A percentile compares a stretch with the other conserved stretches of the same genome.
Conservation (phyloP, 1,284 basidiomycete species). For the Cryptococcus deneoformans region DNA sequence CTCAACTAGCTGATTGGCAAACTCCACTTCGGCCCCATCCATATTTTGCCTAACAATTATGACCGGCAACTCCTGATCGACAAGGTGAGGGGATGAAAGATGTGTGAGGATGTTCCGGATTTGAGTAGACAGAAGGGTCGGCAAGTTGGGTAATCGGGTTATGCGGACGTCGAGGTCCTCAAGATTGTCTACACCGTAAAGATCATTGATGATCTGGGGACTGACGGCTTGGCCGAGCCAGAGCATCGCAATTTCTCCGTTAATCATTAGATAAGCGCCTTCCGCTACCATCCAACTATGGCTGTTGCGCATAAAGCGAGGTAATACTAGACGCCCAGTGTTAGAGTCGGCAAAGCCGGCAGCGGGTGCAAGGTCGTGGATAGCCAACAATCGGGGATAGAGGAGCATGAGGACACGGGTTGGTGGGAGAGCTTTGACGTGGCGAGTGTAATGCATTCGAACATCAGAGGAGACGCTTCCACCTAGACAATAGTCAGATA, state of each 20-base stretch:
- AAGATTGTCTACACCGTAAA: constrained; percentile 82
- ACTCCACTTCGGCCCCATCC: constrained; percentile 92
- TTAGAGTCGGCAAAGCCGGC: constrained; percentile 59
- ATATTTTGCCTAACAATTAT: constrained; percentile 86
- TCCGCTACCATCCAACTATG: constrained; percentile 86
- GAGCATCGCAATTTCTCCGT: constrained; percentile 83
- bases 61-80: constrained; percentile 63
- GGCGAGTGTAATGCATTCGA: constrained; percentile 79
- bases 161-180: constrained; percentile 69
- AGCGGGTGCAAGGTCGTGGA: constrained; percentile 77
- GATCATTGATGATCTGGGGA: constrained; percentile 75
- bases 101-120: constrained; percentile 64
- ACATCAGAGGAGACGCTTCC: constrained; percentile 90
- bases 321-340: constrained; percentile 64
- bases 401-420: constrained; percentile 72
- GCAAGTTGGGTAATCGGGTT: constrained; percentile 11
- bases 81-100: constrained; percentile 72
- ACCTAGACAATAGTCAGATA: background rate
- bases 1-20: constrained; percentile 94
- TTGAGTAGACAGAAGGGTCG: constrained; percentile 47
- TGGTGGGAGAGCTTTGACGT: constrained; percentile 67
- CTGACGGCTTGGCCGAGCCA: constrained; percentile 87
- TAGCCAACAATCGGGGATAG: constrained; percentile 84
- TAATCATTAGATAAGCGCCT: constrained; percentile 92
- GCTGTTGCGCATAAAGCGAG: constrained; percentile 77